Base-by-base conservation (phyloP, 805 yeast species). In the Yamadazyma insecticola region DNA sequence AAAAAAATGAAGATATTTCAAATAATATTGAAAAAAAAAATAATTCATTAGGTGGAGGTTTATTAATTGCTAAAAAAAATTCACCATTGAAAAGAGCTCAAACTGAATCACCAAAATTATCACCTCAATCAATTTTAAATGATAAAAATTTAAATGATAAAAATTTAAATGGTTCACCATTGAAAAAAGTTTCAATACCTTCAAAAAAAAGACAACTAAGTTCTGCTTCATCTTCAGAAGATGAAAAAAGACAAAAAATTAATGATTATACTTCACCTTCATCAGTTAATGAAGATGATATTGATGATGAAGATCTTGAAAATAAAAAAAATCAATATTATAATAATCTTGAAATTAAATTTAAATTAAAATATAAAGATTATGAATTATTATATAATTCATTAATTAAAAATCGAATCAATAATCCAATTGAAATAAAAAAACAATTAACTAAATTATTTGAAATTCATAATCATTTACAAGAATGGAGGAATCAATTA, bases 401-500 rank as follows among this genome's bases (percentile, higher is more conserved):
- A 7, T 44, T 64, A 14, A 26, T 28, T 11, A 28, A 26, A 26
- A 17, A n/a, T 6, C 27, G 10, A n/a, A 13, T 24, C 13, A 28
- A 24, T 25, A 30, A 18, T 16, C 13, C 32, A 13, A 30, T 37
- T 29, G 26, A 26, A 8, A 26, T 32, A 18, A 41, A 47, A 51
- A 50, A 41, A 45, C 24, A 54, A 52, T 36, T 70, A 50, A 45
- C 55, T 32, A 59, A 54, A 46, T 51, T 77, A 29, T 60, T 66
- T 45, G 67, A 67, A 30, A 47, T 77, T 53, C 83, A 77, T 50
- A 65, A 64, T 19, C 60, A 63, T 24, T 52, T 78, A 30, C 63
- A 71, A 13, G 63, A 64, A 24, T 74, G 81, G 81, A 77, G 77
- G 50, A 63, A 61, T 36, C 61, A 67, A 42, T 56, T 77, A 13